These are phyloP conservation scores for Verticillium klebahnii DNA, from an alignment of 2,329 filamentous ascomycete species.

Conservation along the genomic window DNA sequence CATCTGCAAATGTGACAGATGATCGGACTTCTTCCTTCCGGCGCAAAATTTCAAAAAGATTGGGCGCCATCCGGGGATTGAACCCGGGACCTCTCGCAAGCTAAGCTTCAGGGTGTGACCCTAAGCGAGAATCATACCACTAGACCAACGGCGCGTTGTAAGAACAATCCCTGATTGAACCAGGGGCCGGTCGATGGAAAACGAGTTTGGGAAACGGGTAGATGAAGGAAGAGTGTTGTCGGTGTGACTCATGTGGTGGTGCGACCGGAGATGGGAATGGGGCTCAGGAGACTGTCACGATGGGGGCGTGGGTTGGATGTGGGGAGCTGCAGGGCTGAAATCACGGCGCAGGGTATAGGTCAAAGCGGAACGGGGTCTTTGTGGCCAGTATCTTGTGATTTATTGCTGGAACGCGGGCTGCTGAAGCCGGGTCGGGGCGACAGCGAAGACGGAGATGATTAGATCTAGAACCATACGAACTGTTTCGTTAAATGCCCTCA, in stretches of 20 bases:
- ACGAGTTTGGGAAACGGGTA: background rate
- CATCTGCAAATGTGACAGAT: too few relatives aligned
- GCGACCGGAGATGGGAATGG: background rate
- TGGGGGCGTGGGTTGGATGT: background rate
- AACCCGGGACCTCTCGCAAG: conserved; percentile 19
- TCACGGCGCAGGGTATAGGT: background rate
- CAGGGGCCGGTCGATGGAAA: background rate
- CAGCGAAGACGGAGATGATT: too few relatives aligned
- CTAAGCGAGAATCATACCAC: conserved; percentile 11
- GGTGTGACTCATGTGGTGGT: background rate
- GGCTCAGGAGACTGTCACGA: background rate
- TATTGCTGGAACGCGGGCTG: too few relatives aligned
- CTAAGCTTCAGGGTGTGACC: conserved; percentile 12
- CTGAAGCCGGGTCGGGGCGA: too few relatives aligned
- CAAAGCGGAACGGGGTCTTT: background rate
- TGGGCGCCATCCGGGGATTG: conserved; percentile 15
- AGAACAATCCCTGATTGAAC: background rate
- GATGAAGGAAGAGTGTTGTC: background rate
- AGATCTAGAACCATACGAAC: too few relatives aligned
- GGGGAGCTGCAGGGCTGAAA: background rate
- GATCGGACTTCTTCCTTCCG: background rate
- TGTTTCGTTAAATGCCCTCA: too few relatives aligned
- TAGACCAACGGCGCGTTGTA: conserved; percentile 7
- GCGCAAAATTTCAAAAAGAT: background rate
- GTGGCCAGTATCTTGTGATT: too few relatives aligned